These are phyloP conservation scores for Calonectria montana DNA, from an alignment of 2,329 filamentous ascomycete genomes.

Conservation along the genomic window DNA sequence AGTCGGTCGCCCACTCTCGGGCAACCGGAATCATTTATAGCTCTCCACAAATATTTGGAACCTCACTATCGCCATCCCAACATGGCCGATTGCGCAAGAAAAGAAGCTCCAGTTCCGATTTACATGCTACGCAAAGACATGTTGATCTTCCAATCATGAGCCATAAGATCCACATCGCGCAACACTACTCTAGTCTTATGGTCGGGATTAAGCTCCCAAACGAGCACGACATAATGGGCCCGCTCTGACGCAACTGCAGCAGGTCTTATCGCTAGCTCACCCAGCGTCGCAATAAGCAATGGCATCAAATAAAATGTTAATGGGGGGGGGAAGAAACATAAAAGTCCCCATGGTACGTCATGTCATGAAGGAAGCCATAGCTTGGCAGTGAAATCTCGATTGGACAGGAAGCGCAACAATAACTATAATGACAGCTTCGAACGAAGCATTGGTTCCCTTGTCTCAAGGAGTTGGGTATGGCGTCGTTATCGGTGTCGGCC, in stretches of 20 bases:
- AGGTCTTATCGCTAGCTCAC: background rate
- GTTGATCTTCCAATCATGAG: background rate
- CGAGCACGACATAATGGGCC: slow-evolving; percentile 12
- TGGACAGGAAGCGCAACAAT: background rate
- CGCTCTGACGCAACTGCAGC: slow-evolving; percentile 7
- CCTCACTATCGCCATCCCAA: background rate
- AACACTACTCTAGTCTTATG: background rate
- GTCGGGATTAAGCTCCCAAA: background rate
- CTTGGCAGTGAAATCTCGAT: too few species aligned
- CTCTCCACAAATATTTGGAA: background rate
- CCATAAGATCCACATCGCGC: background rate
- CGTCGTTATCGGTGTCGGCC: slow-evolving; percentile 24
- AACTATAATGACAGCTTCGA: background rate
- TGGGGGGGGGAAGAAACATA: background rate
- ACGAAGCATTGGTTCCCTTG: slow-evolving; percentile 16
- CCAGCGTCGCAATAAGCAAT: background rate
- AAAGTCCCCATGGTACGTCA: background rate
- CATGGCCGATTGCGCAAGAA: background rate
- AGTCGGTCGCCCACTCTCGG: background rate
- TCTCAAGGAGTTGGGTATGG: slow-evolving; percentile 21
- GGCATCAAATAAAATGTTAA: background rate
- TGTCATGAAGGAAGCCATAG: background rate
- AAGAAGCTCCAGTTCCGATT: background rate
- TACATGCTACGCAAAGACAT: background rate
- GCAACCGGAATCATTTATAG: background rate